Evolutionary conservation across 345 rosid genomes (phyloP).

Genomic region (Erodium maritimum): DNA sequence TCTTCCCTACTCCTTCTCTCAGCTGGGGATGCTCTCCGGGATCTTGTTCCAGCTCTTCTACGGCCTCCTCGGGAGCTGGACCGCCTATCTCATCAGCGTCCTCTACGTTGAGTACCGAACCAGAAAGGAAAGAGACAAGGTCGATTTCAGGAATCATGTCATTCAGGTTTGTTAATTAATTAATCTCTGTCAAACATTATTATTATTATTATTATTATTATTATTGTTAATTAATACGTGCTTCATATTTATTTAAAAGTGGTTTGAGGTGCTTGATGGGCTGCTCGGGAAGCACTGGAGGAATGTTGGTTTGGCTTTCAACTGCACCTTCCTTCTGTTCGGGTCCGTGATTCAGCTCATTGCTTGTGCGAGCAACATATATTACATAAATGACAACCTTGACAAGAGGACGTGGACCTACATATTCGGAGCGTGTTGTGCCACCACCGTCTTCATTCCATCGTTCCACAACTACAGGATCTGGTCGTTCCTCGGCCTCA

Average conservation of each 20-base stretch:
- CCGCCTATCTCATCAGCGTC: slow-evolving; percentile 84
- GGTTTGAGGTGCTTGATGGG: slow-evolving; percentile 99
- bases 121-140: slow-evolving; percentile 88
- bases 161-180: slow-evolving; percentile 46
- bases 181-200: not conserved
- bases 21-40: slow-evolving; percentile 92
- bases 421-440: slow-evolving; percentile 97
- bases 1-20: slow-evolving; percentile 96
- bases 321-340: slow-evolving; percentile 97
- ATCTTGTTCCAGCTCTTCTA: slow-evolving; percentile 88
- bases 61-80: slow-evolving; percentile 93
- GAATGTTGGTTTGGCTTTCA: slow-evolving; percentile 96
- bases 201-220: too few relatives aligned
- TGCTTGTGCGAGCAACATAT: slow-evolving; percentile 98
- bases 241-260: too few relatives aligned
- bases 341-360: slow-evolving; percentile 99
- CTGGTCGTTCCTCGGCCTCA: slow-evolving; percentile 95
- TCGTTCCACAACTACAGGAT: slow-evolving; percentile 97
- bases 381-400: slow-evolving; percentile 92
- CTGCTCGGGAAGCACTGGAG: slow-evolving; percentile 97
- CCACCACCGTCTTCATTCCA: slow-evolving; percentile 93
- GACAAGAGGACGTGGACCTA: slow-evolving; percentile 99
- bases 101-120: slow-evolving; percentile 97
- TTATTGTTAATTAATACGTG: too few relatives aligned
- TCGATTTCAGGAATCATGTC: slow-evolving; percentile 95